These are phyloP conservation scores for Cryphonectria japonica DNA, from an alignment of 2,329 filamentous ascomycete genomes.

Conservation along the genomic window DNA sequence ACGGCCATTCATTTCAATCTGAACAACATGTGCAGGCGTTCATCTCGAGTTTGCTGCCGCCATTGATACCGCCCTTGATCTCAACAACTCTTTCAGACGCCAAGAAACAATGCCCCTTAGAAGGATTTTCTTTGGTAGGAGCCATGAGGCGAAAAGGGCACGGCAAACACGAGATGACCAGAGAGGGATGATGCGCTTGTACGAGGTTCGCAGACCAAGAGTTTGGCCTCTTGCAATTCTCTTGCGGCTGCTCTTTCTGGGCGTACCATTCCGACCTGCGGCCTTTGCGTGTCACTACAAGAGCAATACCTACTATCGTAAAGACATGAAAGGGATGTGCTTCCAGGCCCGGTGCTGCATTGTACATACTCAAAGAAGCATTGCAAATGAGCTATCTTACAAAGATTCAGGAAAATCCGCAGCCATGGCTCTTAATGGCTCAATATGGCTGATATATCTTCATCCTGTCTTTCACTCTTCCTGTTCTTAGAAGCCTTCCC, in stretches of 20 bases:
- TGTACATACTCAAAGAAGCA: background rate
- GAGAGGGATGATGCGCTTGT: background rate
- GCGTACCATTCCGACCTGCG: too few relatives aligned
- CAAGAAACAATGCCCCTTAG: conserved; percentile 9
- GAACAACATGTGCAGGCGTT: conserved; percentile 5
- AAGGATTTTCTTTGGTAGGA: background rate
- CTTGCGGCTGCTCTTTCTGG: background rate
- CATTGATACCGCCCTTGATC: background rate
- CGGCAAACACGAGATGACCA: conserved; percentile 7
- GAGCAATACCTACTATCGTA: background rate
- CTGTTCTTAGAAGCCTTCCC: background rate
- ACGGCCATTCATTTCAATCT: background rate
- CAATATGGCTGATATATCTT: background rate
- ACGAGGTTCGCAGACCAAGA: background rate
- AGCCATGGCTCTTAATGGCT: background rate
- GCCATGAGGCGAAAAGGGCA: background rate
- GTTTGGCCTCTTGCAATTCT: background rate
- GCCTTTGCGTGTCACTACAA: background rate
- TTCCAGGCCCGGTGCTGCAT: background rate
- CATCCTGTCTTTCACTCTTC: background rate
- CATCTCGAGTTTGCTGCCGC: conserved; percentile 25
- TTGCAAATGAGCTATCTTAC: background rate
- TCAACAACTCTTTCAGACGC: conserved; percentile 15
- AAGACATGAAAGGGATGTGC: background rate
- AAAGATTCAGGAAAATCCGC: background rate